Percentiles rank a stretch among this genome's conserved stretches.
Evolutionary conservation across 306 rosid genomes (phyloP).

Genomic region (Sicyos baderoa): DNA sequence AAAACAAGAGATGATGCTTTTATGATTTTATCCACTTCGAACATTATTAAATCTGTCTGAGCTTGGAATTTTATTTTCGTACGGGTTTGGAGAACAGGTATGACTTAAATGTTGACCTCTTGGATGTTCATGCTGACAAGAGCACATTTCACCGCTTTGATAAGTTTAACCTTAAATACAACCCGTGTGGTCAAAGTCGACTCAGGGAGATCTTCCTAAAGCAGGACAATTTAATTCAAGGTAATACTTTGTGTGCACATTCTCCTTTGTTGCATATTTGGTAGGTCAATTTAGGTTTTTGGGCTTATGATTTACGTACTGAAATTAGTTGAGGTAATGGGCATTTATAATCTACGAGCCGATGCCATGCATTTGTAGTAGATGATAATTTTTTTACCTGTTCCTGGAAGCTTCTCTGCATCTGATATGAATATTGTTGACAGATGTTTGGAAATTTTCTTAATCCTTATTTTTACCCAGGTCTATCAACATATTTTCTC

Average conservation of each 20-base stretch:
- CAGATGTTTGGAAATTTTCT: neutral
- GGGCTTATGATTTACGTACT: neutral
- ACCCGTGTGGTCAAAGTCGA: slow-evolving; percentile 99
- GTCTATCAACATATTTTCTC: neutral
- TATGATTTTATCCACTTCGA: neutral
- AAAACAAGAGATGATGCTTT: neutral
- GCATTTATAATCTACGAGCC: neutral
- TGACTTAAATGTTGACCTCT: slow-evolving; percentile 97
- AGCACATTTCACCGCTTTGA: slow-evolving; percentile 99
- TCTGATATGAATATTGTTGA: neutral
- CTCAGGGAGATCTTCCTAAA: slow-evolving; percentile 95
- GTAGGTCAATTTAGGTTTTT: no score
- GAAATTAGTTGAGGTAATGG: neutral
- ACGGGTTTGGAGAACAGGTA: slow-evolving; percentile 44
- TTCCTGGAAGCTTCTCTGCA: neutral
- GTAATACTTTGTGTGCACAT: slow-evolving; percentile 27
- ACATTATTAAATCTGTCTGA: neutral
- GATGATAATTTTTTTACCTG: neutral
- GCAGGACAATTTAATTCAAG: slow-evolving; percentile 98
- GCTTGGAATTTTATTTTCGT: slow-evolving; percentile 6
- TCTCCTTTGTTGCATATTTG: neutral
- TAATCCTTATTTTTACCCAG: neutral
- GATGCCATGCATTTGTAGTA: neutral
- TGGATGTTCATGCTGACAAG: slow-evolving; percentile 99
- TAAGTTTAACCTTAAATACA: slow-evolving; percentile 94